Base-by-base conservation (phyloP, 176 grass and related monocot species). In the Saccharum officinarum region DNA sequence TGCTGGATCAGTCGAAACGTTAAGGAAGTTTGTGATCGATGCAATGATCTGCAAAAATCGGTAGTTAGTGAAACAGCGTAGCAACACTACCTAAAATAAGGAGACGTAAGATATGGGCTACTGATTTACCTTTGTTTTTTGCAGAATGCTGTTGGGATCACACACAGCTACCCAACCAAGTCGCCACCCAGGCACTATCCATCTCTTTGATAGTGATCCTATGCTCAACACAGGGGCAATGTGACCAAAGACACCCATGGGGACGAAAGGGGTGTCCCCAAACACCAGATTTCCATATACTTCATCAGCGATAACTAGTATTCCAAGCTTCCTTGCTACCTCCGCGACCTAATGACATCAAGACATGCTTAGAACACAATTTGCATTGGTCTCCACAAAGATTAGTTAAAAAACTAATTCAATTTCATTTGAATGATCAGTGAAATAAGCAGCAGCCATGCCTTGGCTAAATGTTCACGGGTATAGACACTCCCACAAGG, bases 171-270 rank as follows among this genome's bases (percentile, higher is more conserved):
- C 93, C 95, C 50, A 54, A 20, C 50, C 50, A 54, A 54, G 50
- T 54, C 50, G 50, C 50, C 50, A 54, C 50, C 50, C 92, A 79
- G 95, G 95, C 66, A 95, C 92, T 49, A 91, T 34, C 95, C 95
- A 98, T 76, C 95, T 89, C 85, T 98, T 98, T 4, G 92, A 95
- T 82, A 98, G 91, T 22, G 91, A 88, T 16, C 95, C 95, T 80
- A 98, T 68, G 73, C 91, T 95, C 80, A 98, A 60, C 37, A 98
- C 92, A 1, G 95, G 92, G 2, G 84, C 90, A 15, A 59, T 92
- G 34, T 90, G 65, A 65, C 62, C 92, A 60, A 98, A 92, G 39
- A 82, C 61, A 61, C 84, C 95, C 92, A 98, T 93, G 0, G 95
- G 92, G 36, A 93, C 44, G 18, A 92, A 98, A 84, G 91, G 95